phyloP scores from a whole-genome alignment of 2,329 filamentous ascomycete species.

The Kalmusia sp. region DNA sequence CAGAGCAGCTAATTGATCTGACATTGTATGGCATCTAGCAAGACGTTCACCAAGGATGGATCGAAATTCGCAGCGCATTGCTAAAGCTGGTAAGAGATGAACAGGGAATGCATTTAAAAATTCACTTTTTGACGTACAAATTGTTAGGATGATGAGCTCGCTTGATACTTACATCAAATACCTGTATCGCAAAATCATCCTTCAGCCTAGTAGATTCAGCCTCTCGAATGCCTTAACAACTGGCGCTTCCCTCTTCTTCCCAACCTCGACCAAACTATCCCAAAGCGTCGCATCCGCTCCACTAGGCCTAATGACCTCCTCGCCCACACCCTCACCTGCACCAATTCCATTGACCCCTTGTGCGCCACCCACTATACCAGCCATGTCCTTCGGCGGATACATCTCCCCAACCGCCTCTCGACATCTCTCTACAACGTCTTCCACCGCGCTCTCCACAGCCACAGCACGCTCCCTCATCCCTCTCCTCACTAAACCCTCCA shows the following conservation, averaged over 20 bases:
- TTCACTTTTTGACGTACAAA: no score
- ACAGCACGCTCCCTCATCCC: constrained; percentile 87
- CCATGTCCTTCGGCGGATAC: constrained; percentile 20
- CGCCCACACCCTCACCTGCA: constrained; percentile 8
- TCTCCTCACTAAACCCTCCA: constrained; percentile 78
- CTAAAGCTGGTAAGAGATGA: no score
- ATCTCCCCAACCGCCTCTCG: constrained; percentile 67
- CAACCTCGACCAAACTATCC: constrained; percentile 51
- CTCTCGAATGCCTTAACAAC: constrained; percentile 60
- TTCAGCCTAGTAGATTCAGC: constrained; percentile 42
- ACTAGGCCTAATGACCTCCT: constrained; percentile 37
- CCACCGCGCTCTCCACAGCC: constrained; percentile 76
- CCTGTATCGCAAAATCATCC: neutral
- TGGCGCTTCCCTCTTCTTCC: constrained; percentile 55
- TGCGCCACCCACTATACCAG: constrained; percentile 10
- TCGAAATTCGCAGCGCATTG: no score
- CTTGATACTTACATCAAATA: neutral
- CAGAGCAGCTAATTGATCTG: no score
- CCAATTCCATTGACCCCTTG: constrained; percentile 14
- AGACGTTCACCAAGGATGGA: no score
- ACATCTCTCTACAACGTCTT: constrained; percentile 77
- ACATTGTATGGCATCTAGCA: no score
- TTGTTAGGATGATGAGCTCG: no score
- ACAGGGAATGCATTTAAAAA: no score
- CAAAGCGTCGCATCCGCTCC: constrained; percentile 56